Evolutionary conservation across 2,329 filamentous ascomycete species (phyloP).

Genomic region (Claviceps purpurea): DNA sequence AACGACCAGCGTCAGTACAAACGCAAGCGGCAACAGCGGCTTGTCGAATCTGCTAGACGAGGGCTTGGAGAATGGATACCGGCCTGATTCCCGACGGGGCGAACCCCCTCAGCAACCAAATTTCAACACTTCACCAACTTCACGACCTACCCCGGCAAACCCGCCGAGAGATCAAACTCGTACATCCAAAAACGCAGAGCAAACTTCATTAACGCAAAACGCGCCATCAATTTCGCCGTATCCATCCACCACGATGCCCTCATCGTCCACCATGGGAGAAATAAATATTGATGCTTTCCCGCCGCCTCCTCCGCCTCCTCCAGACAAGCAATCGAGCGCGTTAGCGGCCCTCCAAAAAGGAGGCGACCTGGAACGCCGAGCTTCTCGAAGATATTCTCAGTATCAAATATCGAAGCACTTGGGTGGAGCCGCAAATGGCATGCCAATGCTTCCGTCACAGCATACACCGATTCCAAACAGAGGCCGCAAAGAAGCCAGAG

Average conservation of each 20-base stretch:
- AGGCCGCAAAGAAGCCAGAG: conserved; percentile 62
- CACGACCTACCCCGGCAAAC: conserved; percentile 24
- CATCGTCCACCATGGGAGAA: conserved; percentile 25
- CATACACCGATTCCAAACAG: conserved; percentile 75
- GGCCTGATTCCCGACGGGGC: conserved; percentile 22
- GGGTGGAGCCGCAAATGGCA: conserved; percentile 64
- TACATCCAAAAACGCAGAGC: conserved; percentile 38
- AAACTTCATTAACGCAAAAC: conserved; percentile 61
- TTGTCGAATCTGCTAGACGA: conserved; percentile 48
- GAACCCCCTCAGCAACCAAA: conserved; percentile 15
- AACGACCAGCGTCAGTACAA: conserved; percentile 45
- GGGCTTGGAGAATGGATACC: conserved; percentile 40
- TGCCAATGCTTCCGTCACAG: conserved; percentile 76
- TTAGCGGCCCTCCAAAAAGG: conserved; percentile 82
- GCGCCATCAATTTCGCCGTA: conserved; percentile 64
- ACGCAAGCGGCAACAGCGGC: conserved; percentile 40
- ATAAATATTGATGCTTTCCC: conserved; percentile 52
- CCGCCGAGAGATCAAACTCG: conserved; percentile 38
- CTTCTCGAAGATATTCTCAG: conserved; percentile 84
- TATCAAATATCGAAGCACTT: conserved; percentile 96
- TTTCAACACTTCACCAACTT: conserved; percentile 30
- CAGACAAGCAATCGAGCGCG: conserved; percentile 73
- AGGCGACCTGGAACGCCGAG: conserved; percentile 81
- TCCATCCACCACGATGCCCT: conserved; percentile 37
- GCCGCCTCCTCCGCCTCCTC: conserved; percentile 55